These are phyloP conservation scores for Cystobasidiopsis lactophilus DNA, from an alignment of 768 basidiomycete genomes.

Conservation along the genomic window DNA sequence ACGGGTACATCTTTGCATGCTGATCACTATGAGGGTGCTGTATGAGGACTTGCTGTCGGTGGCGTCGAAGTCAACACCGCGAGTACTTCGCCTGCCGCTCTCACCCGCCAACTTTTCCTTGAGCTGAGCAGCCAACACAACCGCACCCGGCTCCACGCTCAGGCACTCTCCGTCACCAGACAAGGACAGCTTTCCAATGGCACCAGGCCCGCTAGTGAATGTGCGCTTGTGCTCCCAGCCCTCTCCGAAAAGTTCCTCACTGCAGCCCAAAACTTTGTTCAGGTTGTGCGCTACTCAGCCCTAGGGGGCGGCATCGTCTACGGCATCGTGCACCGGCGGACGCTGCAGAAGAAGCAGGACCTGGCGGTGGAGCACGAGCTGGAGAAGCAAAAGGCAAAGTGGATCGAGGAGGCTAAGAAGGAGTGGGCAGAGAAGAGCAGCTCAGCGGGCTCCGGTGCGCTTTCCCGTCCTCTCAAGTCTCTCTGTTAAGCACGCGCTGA, in stretches of 20 bases:
- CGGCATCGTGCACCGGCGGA: slow-evolving; percentile 75
- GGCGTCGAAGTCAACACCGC: neutral
- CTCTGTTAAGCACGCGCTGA: too few relatives aligned
- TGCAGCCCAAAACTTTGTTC: too few relatives aligned
- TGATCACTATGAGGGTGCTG: too few relatives aligned
- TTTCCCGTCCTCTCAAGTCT: too few relatives aligned
- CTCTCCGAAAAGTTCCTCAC: neutral
- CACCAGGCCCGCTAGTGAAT: neutral
- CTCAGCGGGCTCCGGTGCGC: too few relatives aligned
- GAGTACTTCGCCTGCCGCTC: neutral
- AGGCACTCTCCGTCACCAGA: neutral
- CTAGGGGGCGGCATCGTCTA: slow-evolving; percentile 68
- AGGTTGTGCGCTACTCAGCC: slow-evolving; percentile 90
- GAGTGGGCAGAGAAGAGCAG: neutral
- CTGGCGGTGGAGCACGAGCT: slow-evolving; percentile 27
- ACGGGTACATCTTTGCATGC: neutral
- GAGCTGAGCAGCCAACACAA: neutral
- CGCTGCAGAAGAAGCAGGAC: slow-evolving; percentile 62
- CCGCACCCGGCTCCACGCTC: neutral
- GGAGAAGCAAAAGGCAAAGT: neutral
- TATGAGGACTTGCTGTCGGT: neutral
- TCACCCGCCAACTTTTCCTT: too few relatives aligned
- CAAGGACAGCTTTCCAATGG: too few relatives aligned
- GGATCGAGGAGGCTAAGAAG: neutral
- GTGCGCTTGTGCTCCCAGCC: neutral